Evolutionary conservation across 139 green algal genomes (phyloP).

Genomic region (Coccomyxa sp.): DNA sequence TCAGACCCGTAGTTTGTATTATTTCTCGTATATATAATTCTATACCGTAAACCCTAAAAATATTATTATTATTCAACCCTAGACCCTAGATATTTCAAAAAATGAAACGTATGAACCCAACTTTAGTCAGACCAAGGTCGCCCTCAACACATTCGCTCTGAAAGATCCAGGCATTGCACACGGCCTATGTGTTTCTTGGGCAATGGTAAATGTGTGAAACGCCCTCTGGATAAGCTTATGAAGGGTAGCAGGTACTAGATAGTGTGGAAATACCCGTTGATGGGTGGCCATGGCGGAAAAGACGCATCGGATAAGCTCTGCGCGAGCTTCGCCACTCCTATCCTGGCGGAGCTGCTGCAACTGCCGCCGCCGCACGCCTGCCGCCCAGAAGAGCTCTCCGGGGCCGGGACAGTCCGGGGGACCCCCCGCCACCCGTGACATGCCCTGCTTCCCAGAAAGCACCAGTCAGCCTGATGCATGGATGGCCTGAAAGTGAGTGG

Average conservation of each 20-base stretch:
- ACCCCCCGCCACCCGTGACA: not conserved
- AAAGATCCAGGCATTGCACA: too few species aligned
- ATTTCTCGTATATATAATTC: not conserved
- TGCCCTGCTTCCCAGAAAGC: not conserved
- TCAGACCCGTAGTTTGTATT: not conserved
- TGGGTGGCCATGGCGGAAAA: not conserved
- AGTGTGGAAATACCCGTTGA: not conserved
- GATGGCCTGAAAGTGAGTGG: too few species aligned
- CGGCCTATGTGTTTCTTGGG: not conserved
- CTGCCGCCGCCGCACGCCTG: not conserved
- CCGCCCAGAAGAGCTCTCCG: not conserved
- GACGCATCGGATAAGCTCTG: not conserved
- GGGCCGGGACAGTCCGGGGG: too few species aligned
- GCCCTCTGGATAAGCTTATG: not conserved
- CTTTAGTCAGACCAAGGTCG: too few species aligned
- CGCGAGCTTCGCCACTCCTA: not conserved
- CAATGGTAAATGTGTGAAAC: not conserved
- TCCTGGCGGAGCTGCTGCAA: not conserved
- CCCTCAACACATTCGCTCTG: too few species aligned
- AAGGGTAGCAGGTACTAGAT: not conserved
- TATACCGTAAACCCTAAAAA: not conserved
- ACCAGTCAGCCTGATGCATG: slow-evolving; percentile 6
- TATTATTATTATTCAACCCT: not conserved
- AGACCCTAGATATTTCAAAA: not conserved
- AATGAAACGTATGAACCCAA: too few species aligned